Evolutionary conservation across 208 protist genomes (phyloP).

Genomic region (Acanthamoeba divionensis): DNA sequence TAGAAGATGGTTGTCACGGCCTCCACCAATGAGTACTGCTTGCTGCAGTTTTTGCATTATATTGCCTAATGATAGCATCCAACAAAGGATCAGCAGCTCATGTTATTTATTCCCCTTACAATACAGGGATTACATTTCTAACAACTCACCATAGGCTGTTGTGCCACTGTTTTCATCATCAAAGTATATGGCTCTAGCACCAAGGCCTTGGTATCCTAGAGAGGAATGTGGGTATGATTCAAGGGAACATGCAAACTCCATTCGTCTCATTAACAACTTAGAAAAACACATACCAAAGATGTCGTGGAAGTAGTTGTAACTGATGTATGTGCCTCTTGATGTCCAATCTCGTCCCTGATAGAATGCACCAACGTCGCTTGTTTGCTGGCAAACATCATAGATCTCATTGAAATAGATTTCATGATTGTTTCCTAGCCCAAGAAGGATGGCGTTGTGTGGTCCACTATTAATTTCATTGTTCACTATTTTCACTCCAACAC

Average conservation of each 20-base stretch:
- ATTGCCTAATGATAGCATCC: too few relatives aligned
- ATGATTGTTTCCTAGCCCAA: neutral
- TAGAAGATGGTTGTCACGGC: neutral
- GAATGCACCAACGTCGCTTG: neutral
- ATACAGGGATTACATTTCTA: neutral
- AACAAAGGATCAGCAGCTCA: neutral
- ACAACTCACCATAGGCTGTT: neutral
- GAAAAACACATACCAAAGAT: neutral
- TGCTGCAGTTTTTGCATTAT: neutral
- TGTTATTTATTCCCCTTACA: neutral
- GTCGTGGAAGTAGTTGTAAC: slow-evolving; percentile 23
- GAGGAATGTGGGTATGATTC: too few relatives aligned
- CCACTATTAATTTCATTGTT: neutral
- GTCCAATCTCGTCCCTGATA: slow-evolving; percentile 16
- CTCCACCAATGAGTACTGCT: neutral
- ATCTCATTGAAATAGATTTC: slow-evolving; percentile 46
- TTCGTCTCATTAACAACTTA: too few relatives aligned
- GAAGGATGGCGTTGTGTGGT: neutral
- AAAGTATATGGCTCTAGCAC: slow-evolving; percentile 7
- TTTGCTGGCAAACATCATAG: neutral
- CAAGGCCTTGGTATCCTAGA: too few relatives aligned
- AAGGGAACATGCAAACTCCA: too few relatives aligned
- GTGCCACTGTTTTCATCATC: neutral
- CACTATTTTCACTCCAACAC: neutral
- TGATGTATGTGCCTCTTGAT: neutral